phyloP scores from a whole-genome alignment of 345 rosid genomes.

The Moricandia moricandioides region DNA sequence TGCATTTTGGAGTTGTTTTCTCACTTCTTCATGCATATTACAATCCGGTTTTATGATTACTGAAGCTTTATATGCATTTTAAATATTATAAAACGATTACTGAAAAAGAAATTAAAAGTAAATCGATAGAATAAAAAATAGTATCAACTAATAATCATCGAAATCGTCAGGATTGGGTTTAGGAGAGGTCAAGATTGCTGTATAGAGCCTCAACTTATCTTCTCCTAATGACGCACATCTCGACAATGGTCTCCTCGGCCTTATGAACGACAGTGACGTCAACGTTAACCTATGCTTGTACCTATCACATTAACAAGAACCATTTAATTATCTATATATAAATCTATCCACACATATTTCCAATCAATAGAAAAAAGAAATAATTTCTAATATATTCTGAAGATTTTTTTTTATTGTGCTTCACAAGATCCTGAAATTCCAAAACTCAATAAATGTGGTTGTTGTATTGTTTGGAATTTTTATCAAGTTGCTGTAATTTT shows the following conservation, averaged over 20 bases:
- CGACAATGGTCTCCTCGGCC: slow-evolving; percentile 88
- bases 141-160: slow-evolving; percentile 47
- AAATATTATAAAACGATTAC: neutral
- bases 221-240: slow-evolving; percentile 85
- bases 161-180: slow-evolving; percentile 95
- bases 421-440: neutral
- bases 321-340: neutral
- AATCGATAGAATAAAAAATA: slow-evolving; percentile 20
- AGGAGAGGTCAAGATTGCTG: slow-evolving; percentile 90
- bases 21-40: neutral
- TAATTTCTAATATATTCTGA: neutral
- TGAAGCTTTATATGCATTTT: neutral
- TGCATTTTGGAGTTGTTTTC: neutral
- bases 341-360: neutral
- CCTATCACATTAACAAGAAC: slow-evolving; percentile 20
- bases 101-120: neutral
- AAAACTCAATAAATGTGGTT: neutral
- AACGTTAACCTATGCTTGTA: slow-evolving; percentile 78
- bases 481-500: neutral
- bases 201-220: slow-evolving; percentile 81
- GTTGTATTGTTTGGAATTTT: neutral
- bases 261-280: slow-evolving; percentile 75
- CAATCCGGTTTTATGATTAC: too few relatives aligned
- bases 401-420: neutral
- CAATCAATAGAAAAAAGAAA: neutral